These are phyloP conservation scores for Ganoderma resinaceum DNA, from an alignment of 1,284 basidiomycete species.

Conservation along the genomic window DNA sequence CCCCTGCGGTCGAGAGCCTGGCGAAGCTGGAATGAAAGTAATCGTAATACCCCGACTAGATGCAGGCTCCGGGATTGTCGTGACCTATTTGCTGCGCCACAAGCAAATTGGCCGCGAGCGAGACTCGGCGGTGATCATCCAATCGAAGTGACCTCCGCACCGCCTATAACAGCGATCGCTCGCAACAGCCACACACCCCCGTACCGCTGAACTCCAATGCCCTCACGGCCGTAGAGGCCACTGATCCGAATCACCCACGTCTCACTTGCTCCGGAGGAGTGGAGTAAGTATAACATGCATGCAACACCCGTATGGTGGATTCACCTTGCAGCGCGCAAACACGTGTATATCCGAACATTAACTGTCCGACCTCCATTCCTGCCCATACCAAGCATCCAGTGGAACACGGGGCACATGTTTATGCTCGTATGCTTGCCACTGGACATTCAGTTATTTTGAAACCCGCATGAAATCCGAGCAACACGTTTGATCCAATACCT, in stretches of 20 bases:
- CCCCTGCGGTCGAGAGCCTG: background rate
- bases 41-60: background rate
- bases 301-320: background rate
- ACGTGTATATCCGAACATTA: background rate
- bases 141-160: background rate
- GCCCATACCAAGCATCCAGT: background rate
- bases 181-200: background rate
- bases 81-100: background rate
- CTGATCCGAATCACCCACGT: background rate
- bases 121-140: background rate
- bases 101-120: background rate
- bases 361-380: background rate
- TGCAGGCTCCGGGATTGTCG: background rate
- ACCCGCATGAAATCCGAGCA: background rate
- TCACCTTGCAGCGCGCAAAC: background rate
- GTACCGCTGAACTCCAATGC: background rate
- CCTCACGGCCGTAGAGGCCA: background rate
- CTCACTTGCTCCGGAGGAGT: background rate
- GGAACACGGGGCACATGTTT: background rate
- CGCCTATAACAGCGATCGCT: background rate
- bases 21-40: background rate
- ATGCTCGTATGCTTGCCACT: background rate
- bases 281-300: background rate
- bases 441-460: background rate
- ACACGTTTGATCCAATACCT: background rate